Base-by-base conservation (phyloP, 192 early-diverging fungal genomes). In the Entomortierella lignicola region DNA sequence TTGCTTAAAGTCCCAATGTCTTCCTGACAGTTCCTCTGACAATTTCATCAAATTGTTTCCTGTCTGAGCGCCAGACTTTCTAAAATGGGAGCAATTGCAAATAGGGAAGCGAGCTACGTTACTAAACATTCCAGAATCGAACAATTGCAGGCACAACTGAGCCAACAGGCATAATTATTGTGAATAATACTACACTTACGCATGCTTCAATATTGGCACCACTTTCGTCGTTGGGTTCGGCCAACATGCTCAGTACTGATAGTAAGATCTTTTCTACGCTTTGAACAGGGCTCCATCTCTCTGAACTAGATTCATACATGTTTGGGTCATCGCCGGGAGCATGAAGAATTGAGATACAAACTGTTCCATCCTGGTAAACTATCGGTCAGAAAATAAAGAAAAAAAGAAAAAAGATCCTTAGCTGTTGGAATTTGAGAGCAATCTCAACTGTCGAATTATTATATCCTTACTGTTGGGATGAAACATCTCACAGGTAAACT, bases 301-400 rank as follows among this genome's bases (percentile, higher is more conserved):
- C 98, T 8, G 92, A 94, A 59, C 94, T 94, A 67, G 91, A 92
- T 80, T 99, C 98, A 77, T 99, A 99, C 89, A 94, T 93, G 84
- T 97, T 94, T 0, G 98, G 98, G 66, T 99, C 98, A 72, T 98
- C 95, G 29, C 98, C 98, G 1, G 98, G 98, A 30, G 98, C 89
- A 82, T 99, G 98, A 31, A 99, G 84, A 52, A 99, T 99, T 11
- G 97, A 98, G 56, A 99, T 99, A 81, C 98, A 99, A 13, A 99
- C 98, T 4, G 92, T 91, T 58, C 98, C 98, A 82, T 99, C 96
- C 11, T 89, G 66, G 69, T 99, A 99, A 30, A 99, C 95, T 88
- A 34, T 29, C 37, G 7, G 15, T n/a, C 32, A 47, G 8, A 25
- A 41, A 20, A 30, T 20, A 34, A n/a, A n/a, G n/a, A n/a, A n/a